Base-by-base conservation (phyloP, 805 yeast species). In the Peterozyma xylosa region DNA sequence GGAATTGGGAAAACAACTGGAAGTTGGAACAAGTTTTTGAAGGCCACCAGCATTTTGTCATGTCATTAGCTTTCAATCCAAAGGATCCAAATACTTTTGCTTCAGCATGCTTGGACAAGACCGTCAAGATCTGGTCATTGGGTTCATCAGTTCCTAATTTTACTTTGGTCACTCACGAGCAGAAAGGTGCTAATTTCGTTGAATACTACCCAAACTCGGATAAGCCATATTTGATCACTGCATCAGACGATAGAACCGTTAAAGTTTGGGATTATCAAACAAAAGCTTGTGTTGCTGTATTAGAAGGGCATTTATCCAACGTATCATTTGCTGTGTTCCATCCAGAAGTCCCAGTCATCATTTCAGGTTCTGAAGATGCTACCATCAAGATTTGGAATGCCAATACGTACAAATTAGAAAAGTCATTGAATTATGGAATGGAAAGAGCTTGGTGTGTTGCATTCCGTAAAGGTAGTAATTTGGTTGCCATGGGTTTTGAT, bases 1-100 rank as follows among this genome's bases (percentile, higher is more conserved):
- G 98, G 98, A 90, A 93, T 64, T 93, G 99, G 99, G 99, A 93
- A 45, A 79, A 80, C 58, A 78, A 77, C 58, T 93, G 99, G 99
- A 78, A 78, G 53, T 67, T 84, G 52, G 93, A 87, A 62, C 97
- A 87, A 63, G 78, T 82, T 33, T 93, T 86, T 61, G 96, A 87
- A 65, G 98, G 99, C 47, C 99, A 93, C 64, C 87, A 80, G 62
- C 96, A 93, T 65, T 93, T 85, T 63, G 90, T 93, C 43, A 89
- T 93, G 96, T 80, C 88, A 43, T 78, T 93, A 42, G 89, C 93
- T 38, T 87, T 93, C 72, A 93, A 93, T 67, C 98, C 99, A 46
- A 93, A 91, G 67, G 99, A 93, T 65, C 88, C 96, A 52, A 89
- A 85, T 67, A 91, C 97, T 35, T 93, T 93, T 74, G 99, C 98